Percentiles rank a stretch among this genome's conserved stretches.
These are phyloP conservation scores for Circinella minor DNA, from an alignment of 371 early-diverging fungal species.

Conservation along the genomic window DNA sequence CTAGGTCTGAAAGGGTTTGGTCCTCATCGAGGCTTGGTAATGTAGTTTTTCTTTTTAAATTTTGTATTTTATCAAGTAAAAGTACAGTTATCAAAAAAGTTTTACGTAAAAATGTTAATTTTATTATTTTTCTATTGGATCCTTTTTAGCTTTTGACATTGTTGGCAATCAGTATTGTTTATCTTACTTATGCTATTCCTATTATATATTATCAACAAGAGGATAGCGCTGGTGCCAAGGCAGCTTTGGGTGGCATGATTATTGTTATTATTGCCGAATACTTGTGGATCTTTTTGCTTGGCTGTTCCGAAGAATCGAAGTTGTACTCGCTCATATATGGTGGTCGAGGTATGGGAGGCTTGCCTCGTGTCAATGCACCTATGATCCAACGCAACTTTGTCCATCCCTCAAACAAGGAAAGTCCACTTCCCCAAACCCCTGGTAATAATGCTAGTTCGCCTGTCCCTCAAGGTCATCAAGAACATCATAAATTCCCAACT, in stretches of 20 bases:
- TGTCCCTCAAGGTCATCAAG: conserved; percentile 15
- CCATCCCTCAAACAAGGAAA: conserved; percentile 15
- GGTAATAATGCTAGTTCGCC: conserved; percentile 4
- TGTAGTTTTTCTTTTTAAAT: no score
- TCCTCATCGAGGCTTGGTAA: conserved; percentile 36
- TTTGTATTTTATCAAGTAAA: background rate
- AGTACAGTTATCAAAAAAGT: no score
- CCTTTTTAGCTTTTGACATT: conserved; percentile 55
- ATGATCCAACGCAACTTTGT: conserved; percentile 25
- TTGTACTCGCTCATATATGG: conserved; percentile 50
- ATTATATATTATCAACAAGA: conserved; percentile 15
- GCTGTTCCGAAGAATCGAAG: conserved; percentile 70
- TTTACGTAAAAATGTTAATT: no score
- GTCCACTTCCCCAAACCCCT: conserved; percentile 13
- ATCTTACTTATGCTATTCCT: conserved; percentile 49
- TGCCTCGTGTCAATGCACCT: conserved; percentile 12
- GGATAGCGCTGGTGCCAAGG: conserved; percentile 30
- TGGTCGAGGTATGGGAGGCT: conserved; percentile 22
- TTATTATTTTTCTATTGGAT: no score
- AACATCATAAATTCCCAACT: conserved; percentile 17
- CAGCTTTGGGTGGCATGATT: conserved; percentile 62
- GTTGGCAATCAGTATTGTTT: conserved; percentile 59
- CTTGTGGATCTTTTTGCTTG: conserved; percentile 77
- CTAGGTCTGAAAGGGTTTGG: conserved; percentile 31
- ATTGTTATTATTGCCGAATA: conserved; percentile 66